Conservation (phyloP, 257 asterid species). For the Solanum virginianum region DNA sequence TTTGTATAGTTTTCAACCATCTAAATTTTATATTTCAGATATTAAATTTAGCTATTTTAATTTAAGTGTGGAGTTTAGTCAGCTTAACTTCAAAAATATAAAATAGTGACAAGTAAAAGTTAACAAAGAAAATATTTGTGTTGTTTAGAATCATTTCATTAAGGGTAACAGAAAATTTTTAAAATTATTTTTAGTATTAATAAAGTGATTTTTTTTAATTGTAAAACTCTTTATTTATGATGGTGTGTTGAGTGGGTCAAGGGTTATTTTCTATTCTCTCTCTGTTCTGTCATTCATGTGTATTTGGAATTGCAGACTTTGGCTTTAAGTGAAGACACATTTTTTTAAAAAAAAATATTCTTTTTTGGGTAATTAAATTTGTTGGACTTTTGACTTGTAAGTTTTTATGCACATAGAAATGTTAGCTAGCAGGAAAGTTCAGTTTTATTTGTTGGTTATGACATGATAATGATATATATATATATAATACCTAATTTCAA, state of each 20-base stretch:
- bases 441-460: neutral
- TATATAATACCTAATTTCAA: neutral
- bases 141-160: too few species aligned
- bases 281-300: neutral
- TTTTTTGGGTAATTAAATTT: neutral
- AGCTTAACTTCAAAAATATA: too few species aligned
- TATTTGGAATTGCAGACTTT: neutral
- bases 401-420: neutral
- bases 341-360: neutral
- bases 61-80: too few species aligned
- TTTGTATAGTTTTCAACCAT: too few species aligned
- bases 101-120: too few species aligned
- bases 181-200: too few species aligned
- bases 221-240: too few species aligned
- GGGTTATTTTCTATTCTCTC: neutral
- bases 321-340: neutral
- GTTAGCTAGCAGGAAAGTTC: neutral
- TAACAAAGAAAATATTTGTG: too few species aligned
- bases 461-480: neutral
- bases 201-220: too few species aligned
- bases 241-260: neutral
- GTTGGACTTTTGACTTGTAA: neutral
- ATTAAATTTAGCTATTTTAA: too few species aligned
- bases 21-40: too few species aligned
- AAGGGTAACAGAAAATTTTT: too few species aligned